Evolutionary conservation across 202 grass and related monocot genomes (phyloP).

Genomic region (Miscanthus sacchariflorus): DNA sequence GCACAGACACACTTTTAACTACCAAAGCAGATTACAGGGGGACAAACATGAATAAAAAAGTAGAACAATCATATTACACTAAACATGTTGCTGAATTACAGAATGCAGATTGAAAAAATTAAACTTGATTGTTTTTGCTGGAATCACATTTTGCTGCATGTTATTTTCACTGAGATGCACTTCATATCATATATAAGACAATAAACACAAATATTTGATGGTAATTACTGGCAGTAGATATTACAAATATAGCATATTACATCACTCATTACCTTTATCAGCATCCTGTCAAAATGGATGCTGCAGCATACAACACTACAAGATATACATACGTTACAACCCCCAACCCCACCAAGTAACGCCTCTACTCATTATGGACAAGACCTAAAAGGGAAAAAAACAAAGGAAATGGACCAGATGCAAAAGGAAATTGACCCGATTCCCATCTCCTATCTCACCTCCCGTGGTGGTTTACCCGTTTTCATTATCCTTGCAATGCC

Average conservation of each 20-base stretch:
- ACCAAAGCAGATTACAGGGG: slow-evolving; percentile 14
- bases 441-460: not conserved
- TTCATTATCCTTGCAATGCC: slow-evolving; percentile 10
- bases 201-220: slow-evolving; percentile 1
- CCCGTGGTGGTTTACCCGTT: not conserved
- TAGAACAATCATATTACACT: slow-evolving; percentile 13
- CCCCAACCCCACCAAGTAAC: not conserved
- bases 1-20: slow-evolving; percentile 12
- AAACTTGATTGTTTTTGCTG: slow-evolving; percentile 12
- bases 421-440: not conserved
- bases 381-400: not conserved
- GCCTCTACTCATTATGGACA: not conserved
- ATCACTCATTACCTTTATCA: slow-evolving; percentile 14
- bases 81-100: not conserved
- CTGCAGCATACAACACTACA: not conserved
- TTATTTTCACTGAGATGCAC: slow-evolving; percentile 17
- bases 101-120: slow-evolving; percentile 31
- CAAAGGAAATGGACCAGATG: too few relatives aligned
- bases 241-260: slow-evolving; percentile 1
- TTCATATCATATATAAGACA: not conserved
- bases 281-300: slow-evolving; percentile 17
- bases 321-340: slow-evolving; percentile 23
- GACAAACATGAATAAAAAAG: slow-evolving; percentile 29
- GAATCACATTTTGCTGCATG: slow-evolving; percentile 2
- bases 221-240: not conserved